Percentiles rank a stretch among this genome's conserved stretches.
phyloP scores from a whole-genome alignment of 169 alveolate genomes.

The Plasmodium falciparum region DNA sequence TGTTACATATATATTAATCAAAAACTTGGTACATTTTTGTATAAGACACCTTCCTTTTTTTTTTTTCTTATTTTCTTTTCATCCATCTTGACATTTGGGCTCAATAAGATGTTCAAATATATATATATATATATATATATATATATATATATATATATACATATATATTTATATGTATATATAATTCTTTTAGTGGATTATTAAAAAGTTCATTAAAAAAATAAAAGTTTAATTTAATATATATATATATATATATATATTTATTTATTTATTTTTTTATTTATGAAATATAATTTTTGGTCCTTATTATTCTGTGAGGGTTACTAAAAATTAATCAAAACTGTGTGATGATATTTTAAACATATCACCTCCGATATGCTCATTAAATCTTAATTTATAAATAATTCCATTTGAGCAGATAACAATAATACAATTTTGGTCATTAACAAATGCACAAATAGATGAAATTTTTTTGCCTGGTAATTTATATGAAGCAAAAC shows the following conservation, averaged over 20 bases:
- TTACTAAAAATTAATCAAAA: slow-evolving; percentile 40
- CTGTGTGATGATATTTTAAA: slow-evolving; percentile 70
- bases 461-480: slow-evolving; percentile 74
- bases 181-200: no score
- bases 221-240: background rate
- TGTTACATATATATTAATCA: no score
- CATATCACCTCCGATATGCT: slow-evolving; percentile 72
- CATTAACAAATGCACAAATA: slow-evolving; percentile 70
- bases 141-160: no score
- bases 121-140: no score
- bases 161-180: no score
- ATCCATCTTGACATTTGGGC: no score
- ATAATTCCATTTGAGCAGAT: slow-evolving; percentile 69
- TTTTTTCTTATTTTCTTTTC: no score
- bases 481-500: slow-evolving; percentile 57
- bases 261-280: background rate
- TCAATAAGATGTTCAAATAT: no score
- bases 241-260: background rate
- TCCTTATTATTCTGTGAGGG: background rate
- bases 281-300: background rate
- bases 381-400: slow-evolving; percentile 56
- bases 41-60: no score
- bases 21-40: no score
- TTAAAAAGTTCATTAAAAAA: no score
- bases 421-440: slow-evolving; percentile 73